Percentiles rank a stretch among this genome's conserved stretches.
Evolutionary conservation across 164 flowering plant genomes (phyloP).

Genomic region (Chloranthus sessilifolius): DNA sequence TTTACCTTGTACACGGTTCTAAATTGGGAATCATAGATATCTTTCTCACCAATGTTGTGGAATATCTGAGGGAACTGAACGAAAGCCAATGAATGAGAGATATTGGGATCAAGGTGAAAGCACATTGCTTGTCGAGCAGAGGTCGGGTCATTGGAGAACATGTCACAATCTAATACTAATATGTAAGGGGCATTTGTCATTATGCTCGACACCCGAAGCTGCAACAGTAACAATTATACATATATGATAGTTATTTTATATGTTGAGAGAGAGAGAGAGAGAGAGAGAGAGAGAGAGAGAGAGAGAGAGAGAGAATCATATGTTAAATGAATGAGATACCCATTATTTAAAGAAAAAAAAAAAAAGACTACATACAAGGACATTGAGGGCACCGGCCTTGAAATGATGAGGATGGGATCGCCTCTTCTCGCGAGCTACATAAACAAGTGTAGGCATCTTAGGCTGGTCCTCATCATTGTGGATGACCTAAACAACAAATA

Average conservation of each 20-base stretch:
- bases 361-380: conserved; percentile 14
- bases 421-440: conserved; percentile 18
- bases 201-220: conserved; percentile 28
- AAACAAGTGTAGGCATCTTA: conserved; percentile 14
- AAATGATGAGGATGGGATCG: conserved; percentile 10
- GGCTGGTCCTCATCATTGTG: neutral
- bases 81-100: conserved; percentile 19
- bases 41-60: conserved; percentile 21
- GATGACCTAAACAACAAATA: no score
- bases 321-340: no score
- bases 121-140: conserved; percentile 36
- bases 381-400: conserved; percentile 20
- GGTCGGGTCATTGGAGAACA: conserved; percentile 31
- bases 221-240: no score
- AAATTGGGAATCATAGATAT: conserved; percentile 23
- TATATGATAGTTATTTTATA: no score
- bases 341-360: no score
- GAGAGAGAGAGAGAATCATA: no score
- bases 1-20: conserved; percentile 16
- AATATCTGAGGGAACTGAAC: conserved; percentile 36
- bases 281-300: no score
- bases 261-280: conserved; percentile 6
- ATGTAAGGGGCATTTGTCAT: conserved; percentile 29
- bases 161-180: conserved; percentile 33
- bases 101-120: conserved; percentile 29